Evolutionary conservation across 768 basidiomycete species (phyloP).

Genomic region (Phaeotremella fagi): DNA sequence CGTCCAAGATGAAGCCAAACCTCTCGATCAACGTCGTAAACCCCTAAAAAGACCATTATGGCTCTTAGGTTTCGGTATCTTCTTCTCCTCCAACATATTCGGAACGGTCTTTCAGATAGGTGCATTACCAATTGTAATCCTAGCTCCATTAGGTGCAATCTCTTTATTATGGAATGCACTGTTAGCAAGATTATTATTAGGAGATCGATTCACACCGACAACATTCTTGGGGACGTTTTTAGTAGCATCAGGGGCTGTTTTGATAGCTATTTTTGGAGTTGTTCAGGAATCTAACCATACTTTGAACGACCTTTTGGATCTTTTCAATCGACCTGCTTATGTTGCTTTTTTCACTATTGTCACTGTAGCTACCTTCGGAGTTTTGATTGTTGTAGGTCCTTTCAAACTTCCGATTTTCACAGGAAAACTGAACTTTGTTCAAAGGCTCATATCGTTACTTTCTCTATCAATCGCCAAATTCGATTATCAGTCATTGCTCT

Average conservation of each 20-base stretch:
- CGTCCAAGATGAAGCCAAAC: conserved; percentile 70
- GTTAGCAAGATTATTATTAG: conserved; percentile 76
- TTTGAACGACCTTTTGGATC: conserved; percentile 71
- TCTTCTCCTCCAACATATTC: conserved; percentile 80
- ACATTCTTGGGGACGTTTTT: conserved; percentile 81
- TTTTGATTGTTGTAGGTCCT: conserved; percentile 58
- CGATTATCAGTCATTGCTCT: conserved; percentile 12
- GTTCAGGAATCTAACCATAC: conserved; percentile 82
- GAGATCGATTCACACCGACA: conserved; percentile 76
- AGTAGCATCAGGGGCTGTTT: conserved; percentile 80
- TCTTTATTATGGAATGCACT: conserved; percentile 92
- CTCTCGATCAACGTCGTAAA: conserved; percentile 59
- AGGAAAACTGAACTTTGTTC: not conserved
- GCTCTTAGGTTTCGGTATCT: conserved; percentile 79
- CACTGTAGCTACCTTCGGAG: conserved; percentile 58
- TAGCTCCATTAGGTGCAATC: conserved; percentile 90
- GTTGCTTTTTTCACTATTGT: conserved; percentile 74
- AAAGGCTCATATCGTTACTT: conserved; percentile 72
- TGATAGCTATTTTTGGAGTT: conserved; percentile 87
- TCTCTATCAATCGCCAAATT: conserved; percentile 51
- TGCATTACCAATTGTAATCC: conserved; percentile 86
- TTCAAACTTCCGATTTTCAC: not conserved
- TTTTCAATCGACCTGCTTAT: conserved; percentile 73
- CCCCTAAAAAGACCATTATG: conserved; percentile 81
- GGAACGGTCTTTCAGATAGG: conserved; percentile 89